Evolutionary conservation across 1,139 yeast species (phyloP).

Genomic region (Pichia sp.): DNA sequence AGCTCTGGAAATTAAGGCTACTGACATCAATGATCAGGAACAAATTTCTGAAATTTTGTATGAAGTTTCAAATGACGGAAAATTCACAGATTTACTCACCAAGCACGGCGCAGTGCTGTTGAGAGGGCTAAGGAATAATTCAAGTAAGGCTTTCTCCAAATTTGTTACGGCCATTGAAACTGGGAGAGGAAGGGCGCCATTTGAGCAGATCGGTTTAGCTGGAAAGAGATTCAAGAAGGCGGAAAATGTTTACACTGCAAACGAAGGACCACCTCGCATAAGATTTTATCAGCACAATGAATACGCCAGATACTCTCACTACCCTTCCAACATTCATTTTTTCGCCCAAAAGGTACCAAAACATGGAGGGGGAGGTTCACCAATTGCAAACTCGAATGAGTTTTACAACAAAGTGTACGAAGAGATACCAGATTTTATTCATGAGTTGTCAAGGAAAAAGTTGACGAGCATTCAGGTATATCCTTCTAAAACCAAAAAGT

Average conservation of each 20-base stretch:
- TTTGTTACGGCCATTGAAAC: constrained; percentile 26
- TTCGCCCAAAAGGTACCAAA: constrained; percentile 20
- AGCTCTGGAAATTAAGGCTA: constrained; percentile 9
- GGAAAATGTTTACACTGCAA: constrained; percentile 29
- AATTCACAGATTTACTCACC: constrained; percentile 23
- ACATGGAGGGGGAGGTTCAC: constrained; percentile 31
- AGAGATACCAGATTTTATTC: constrained; percentile 27
- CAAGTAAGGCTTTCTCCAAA: constrained; percentile 23
- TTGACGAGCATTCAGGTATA: constrained; percentile 22
- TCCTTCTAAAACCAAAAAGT: constrained; percentile 8
- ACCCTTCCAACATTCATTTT: constrained; percentile 30
- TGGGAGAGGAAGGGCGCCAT: constrained; percentile 24
- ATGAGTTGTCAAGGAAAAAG: constrained; percentile 19
- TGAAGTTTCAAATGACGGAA: constrained; percentile 19
- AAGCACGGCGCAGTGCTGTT: constrained; percentile 30
- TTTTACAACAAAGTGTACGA: constrained; percentile 25
- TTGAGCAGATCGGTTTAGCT: constrained; percentile 31
- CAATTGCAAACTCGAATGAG: constrained; percentile 34
- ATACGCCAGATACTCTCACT: constrained; percentile 31
- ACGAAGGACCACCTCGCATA: constrained; percentile 28
- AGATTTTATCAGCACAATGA: constrained; percentile 32
- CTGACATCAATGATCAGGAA: neutral
- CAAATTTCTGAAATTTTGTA: constrained; percentile 15
- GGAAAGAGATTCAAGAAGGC: constrained; percentile 29
- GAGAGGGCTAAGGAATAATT: constrained; percentile 23